A percentile compares a stretch with the other conserved stretches of the same genome.
These are phyloP conservation scores for Leccinum subgranulosum DNA, from an alignment of 768 basidiomycete genomes.

Conservation along the genomic window DNA sequence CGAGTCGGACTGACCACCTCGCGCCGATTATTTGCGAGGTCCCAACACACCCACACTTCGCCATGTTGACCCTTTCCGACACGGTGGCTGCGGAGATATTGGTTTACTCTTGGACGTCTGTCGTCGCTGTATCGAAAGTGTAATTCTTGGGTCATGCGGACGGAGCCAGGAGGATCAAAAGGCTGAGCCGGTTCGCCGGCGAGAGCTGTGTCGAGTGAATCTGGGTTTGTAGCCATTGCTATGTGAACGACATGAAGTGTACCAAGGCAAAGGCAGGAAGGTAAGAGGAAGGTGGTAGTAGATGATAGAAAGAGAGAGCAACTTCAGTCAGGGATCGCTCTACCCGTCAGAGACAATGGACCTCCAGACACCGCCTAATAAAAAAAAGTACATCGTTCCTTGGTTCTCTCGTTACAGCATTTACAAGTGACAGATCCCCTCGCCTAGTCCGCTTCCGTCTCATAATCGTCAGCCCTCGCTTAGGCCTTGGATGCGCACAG, in stretches of 20 bases:
- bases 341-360: constrained; percentile 4
- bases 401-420: constrained; percentile 15
- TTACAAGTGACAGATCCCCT: constrained; percentile 4
- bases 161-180: constrained; percentile 41
- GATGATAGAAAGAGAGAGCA: constrained; percentile 15
- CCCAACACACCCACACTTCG: constrained; percentile 74
- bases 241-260: constrained; percentile 28
- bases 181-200: constrained; percentile 36
- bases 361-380: constrained; percentile 33
- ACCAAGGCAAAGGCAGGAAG: constrained; percentile 1
- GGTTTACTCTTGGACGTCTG: constrained; percentile 65
- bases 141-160: constrained; percentile 48
- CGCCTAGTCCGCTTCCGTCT: constrained; percentile 6
- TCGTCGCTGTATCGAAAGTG: constrained; percentile 39
- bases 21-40: constrained; percentile 46
- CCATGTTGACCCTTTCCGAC: constrained; percentile 92
- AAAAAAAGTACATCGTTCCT: constrained; percentile 4
- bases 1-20: constrained; percentile 38
- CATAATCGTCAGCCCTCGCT: constrained; percentile 14
- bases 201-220: constrained; percentile 26
- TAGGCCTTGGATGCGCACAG: constrained; percentile 30
- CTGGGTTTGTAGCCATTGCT: constrained; percentile 24
- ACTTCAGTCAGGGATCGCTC: constrained; percentile 8
- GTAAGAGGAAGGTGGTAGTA: constrained; percentile 11
- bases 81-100: constrained; percentile 73